Evolutionary conservation across 371 early-diverging fungal genomes (phyloP), one percentile per base, ranked within the genome.

Genomic region (Mortierella sp.): DNA sequence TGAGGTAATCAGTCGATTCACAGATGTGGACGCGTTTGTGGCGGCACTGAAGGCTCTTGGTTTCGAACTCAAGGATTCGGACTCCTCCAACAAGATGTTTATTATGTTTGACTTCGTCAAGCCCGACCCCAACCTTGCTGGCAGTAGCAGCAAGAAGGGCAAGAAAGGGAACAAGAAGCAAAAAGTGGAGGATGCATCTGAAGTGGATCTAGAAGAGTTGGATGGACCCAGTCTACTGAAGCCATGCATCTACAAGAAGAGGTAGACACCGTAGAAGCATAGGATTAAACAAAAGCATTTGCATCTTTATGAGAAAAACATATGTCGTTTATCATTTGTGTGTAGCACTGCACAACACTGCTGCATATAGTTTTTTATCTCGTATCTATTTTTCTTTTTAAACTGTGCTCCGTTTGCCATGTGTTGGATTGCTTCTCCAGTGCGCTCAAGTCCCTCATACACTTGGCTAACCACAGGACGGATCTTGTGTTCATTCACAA

Each of bases 1-100:
- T 12, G 99, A 98, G 72, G 99, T 98, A 0, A 86, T 92, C 11
- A 95, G 95, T 80, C 85, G 99, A 39, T 92, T 97, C 60, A 84
- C 89, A 6, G 89, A 94, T 66, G 79, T 95, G 21, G 86, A 91
- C 30, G 84, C 85, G n/a, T 97, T 97, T 78, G 84, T 95, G 31
- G 53, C 56, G 4, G 82, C 91, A 8, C 71, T 97, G 60, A 86
- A 87, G 55, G 63, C 59, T 2, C 66, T 93, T 19, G 96, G 97
- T 0, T 95, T 97, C 72, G 87, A 87, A 63, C 82, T 93, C 41
- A 78, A 41, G 50, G 27, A 51, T n/a, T 79, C 83, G 73, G 89
- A 91, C 52, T 84, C 84, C 23, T 80, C 81, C 32, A 96, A 95
- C 87, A 95, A 93, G 65, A 96, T 96, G 96, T 97, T 97, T 85